phyloP scores from a whole-genome alignment of 306 rosid genomes.

The Vigna hirtella region DNA sequence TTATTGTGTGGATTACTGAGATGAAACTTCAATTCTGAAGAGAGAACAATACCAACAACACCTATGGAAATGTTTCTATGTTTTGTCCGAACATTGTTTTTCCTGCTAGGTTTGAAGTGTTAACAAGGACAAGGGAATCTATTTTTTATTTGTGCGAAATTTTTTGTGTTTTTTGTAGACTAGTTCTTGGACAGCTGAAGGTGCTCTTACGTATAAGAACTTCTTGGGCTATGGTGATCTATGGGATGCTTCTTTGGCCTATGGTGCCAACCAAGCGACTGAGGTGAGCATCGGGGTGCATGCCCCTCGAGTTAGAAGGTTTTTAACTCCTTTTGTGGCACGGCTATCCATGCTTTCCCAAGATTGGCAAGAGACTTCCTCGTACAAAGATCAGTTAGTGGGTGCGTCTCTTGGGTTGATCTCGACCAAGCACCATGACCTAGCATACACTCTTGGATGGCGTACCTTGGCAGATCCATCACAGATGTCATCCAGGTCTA shows the following conservation, averaged over 20 bases:
- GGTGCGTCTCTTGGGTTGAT: slow-evolving; percentile 80
- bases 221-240: slow-evolving; percentile 90
- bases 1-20: background rate
- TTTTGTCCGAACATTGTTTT: background rate
- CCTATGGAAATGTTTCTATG: background rate
- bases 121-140: background rate
- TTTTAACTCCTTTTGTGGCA: slow-evolving; percentile 68
- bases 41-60: background rate
- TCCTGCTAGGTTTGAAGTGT: slow-evolving; percentile 18
- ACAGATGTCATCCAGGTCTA: slow-evolving; percentile 82
- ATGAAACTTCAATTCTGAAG: background rate
- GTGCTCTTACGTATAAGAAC: slow-evolving; percentile 77
- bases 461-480: slow-evolving; percentile 80
- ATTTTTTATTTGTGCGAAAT: slow-evolving; percentile 29
- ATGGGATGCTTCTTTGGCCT: slow-evolving; percentile 93
- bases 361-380: slow-evolving; percentile 86
- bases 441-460: slow-evolving; percentile 89
- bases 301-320: slow-evolving; percentile 73
- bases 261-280: slow-evolving; percentile 80
- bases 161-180: slow-evolving; percentile 62
- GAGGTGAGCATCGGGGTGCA: slow-evolving; percentile 80
- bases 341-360: slow-evolving; percentile 80
- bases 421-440: slow-evolving; percentile 77
- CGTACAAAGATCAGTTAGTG: slow-evolving; percentile 74
- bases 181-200: slow-evolving; percentile 86